Conservation (phyloP, 73 alveolate genomes). For the Paramecium sexaurelia region DNA sequence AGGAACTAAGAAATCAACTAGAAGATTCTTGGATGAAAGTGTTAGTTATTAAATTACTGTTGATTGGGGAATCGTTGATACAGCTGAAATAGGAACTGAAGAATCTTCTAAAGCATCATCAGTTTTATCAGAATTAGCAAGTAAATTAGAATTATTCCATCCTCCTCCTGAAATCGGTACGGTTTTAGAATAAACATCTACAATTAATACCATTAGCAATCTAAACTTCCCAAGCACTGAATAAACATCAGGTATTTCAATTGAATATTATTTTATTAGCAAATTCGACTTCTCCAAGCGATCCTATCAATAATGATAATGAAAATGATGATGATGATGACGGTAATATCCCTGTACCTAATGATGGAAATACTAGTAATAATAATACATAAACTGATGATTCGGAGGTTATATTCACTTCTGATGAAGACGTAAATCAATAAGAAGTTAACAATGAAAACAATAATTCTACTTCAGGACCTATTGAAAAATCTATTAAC, state of each 20-base stretch:
- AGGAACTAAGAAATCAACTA: not conserved
- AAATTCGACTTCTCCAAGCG: not conserved
- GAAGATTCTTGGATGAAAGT: slow-evolving; percentile 30
- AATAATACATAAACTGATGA: not conserved
- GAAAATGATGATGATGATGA: not conserved
- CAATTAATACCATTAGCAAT: not conserved
- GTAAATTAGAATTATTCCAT: not conserved
- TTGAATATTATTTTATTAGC: not conserved
- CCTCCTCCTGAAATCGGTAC: slow-evolving; percentile 16
- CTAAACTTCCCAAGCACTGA: slow-evolving; percentile 6
- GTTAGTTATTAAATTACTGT: not conserved
- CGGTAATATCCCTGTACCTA: not conserved
- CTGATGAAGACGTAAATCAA: slow-evolving; percentile 12
- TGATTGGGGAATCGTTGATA: slow-evolving; percentile 32
- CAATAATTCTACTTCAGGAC: not conserved
- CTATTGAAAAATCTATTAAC: not conserved
- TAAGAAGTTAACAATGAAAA: not conserved
- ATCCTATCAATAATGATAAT: not conserved
- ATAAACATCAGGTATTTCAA: not conserved
- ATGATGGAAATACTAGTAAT: not conserved
- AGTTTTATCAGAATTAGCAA: not conserved
- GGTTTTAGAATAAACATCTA: not conserved
- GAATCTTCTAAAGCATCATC: not conserved
- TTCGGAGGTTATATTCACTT: not conserved
- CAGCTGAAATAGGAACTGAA: not conserved